Base-by-base conservation (phyloP, 768 basidiomycete genomes). In the Polyporus arcularius region DNA sequence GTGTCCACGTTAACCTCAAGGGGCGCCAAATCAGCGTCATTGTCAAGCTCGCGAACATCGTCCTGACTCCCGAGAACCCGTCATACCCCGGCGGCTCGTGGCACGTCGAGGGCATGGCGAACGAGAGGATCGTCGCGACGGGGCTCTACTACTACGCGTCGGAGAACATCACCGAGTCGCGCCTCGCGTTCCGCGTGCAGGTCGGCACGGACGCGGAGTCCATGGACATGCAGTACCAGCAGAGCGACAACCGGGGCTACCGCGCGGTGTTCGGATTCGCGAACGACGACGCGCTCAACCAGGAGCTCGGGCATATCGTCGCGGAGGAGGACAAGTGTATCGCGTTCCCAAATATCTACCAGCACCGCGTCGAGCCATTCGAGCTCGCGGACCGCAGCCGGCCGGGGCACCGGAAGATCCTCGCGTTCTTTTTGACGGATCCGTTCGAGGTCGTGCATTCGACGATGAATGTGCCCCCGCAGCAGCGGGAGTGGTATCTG, bases 341-440 rank as follows among this genome's bases (percentile, higher is more conserved):
- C 40, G 71, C 71, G 8, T 78, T 76, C 64, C 76, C 75, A 16
- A 77, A 78, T 60, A 61, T 73, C 26, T 74, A 73, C 57, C 76
- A 78, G 55, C 75, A 78, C 62, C 65, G 65, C n/a, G 73, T 78
- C 26, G 65, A 67, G 38, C 69, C 76, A 3, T 79, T 79, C 62
- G 53, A 66, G 32, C 71, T 77, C 35, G 49, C 41, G 9, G 74
- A 78, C 58, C 55, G 57, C 1, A 65, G 70, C 15, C 69, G 70
- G 55, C 74, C 74, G 0, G 78, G 77, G 7, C 71, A 75, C 55
- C 71, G 75, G 35, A 79, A 75, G 62, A 77, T 78, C 31, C 63
- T 78, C 35, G 70, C 69, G 2, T 63, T 77, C 43, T 75, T 75
- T 65, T 71, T 78, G 48, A 71, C 76, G 54, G 74, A 79, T 53